Percentiles rank a stretch among this genome's conserved stretches.
phyloP scores from a whole-genome alignment of 495 filamentous ascomycete species.

The Penicillium waksmanii region DNA sequence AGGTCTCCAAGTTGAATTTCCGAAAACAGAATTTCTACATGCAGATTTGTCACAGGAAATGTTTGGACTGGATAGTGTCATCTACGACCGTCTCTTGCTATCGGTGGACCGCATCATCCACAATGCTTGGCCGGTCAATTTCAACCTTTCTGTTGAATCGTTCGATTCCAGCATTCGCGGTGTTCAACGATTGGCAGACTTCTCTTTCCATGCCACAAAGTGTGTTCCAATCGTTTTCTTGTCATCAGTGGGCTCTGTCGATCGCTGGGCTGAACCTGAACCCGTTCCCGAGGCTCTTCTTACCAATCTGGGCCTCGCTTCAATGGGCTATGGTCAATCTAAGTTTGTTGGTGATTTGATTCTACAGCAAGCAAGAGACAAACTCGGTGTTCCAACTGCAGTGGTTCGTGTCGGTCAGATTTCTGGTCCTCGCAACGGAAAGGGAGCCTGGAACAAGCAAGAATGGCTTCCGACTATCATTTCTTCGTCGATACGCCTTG shows the following conservation, averaged over 20 bases:
- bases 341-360: conserved; percentile 59
- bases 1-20: conserved; percentile 10
- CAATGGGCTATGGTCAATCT: conserved; percentile 35
- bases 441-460: conserved; percentile 37
- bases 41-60: conserved; percentile 48
- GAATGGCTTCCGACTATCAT: conserved; percentile 43
- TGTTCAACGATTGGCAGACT: conserved; percentile 53
- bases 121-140: conserved; percentile 67
- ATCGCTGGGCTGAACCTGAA: conserved; percentile 35
- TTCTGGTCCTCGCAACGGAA: conserved; percentile 44
- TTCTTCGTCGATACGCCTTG: conserved; percentile 22
- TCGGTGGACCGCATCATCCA: conserved; percentile 58
- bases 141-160: conserved; percentile 57
- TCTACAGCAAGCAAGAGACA: conserved; percentile 45
- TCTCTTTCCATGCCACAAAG: conserved; percentile 44
- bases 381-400: conserved; percentile 42
- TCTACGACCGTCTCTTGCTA: conserved; percentile 41
- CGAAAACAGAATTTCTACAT: conserved; percentile 47
- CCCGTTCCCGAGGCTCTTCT: conserved; percentile 51
- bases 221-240: conserved; percentile 55
- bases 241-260: conserved; percentile 51
- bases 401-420: conserved; percentile 63
- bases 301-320: conserved; percentile 41
- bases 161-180: conserved; percentile 58
- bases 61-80: conserved; percentile 45